Conservation (phyloP, 345 rosid genomes). For the Sisymbrium irio region DNA sequence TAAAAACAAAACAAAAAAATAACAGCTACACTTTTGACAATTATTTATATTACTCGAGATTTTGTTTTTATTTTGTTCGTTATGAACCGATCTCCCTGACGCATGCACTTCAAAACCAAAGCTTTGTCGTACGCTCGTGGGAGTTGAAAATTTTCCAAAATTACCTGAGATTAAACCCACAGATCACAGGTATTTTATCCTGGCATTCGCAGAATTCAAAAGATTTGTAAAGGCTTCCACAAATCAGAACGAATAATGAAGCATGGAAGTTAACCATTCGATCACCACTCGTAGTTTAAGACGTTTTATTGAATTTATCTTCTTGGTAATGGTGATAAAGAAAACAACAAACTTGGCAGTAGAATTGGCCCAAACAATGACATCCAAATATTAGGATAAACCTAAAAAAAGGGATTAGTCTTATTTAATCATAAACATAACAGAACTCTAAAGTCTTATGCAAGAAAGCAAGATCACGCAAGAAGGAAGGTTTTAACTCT, state of each 20-base stretch:
- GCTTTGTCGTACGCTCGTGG: too few relatives aligned
- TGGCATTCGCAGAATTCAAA: not conserved
- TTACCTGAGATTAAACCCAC: not conserved
- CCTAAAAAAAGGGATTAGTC: not conserved
- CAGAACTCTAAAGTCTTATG: slow-evolving; percentile 7
- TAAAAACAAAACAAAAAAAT: not conserved
- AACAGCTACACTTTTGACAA: not conserved
- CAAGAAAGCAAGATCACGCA: not conserved
- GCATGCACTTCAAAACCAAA: too few relatives aligned
- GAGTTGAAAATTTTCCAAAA: too few relatives aligned
- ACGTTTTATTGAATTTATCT: slow-evolving; percentile 1
- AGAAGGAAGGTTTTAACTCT: slow-evolving; percentile 3
- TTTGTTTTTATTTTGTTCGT: too few relatives aligned
- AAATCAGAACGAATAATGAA: not conserved
- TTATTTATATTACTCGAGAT: not conserved
- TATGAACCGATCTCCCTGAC: too few relatives aligned
- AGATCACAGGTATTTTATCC: too few relatives aligned
- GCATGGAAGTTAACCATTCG: not conserved
- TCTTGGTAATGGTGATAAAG: not conserved
- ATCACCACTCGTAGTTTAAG: not conserved
- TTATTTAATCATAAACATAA: slow-evolving; percentile 11
- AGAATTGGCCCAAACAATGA: not conserved
- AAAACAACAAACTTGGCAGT: slow-evolving; percentile 11
- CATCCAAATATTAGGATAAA: slow-evolving; percentile 11
- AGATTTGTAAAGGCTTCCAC: not conserved